Conservation (phyloP, 2,329 filamentous ascomycete species). For the Colletotrichum camelliae region DNA sequence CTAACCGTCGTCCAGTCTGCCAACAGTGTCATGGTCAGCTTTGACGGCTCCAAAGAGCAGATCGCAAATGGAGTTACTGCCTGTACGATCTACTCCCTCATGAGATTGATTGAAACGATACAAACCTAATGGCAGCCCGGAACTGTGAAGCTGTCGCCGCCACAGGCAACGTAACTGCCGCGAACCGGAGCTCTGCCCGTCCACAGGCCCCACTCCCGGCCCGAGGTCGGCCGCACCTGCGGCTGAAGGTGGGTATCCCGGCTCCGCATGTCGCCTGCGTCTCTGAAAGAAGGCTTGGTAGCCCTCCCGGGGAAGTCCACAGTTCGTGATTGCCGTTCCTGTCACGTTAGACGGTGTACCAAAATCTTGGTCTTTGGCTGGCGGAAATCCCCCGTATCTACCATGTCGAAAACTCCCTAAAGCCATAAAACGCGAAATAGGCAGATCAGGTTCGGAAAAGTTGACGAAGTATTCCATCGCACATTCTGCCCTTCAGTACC, state of each 20-base stretch:
- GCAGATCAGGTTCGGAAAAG: neutral
- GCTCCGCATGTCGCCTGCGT: neutral
- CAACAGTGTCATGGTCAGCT: too few species aligned
- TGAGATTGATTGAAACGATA: neutral
- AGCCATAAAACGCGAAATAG: neutral
- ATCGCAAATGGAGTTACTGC: too few species aligned
- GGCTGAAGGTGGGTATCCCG: neutral
- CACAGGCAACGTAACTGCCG: neutral
- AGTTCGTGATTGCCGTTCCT: neutral
- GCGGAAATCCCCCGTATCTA: neutral
- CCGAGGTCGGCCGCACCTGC: neutral
- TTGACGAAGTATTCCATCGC: neutral
- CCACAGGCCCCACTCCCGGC: neutral
- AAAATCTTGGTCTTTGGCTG: neutral
- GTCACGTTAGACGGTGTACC: neutral
- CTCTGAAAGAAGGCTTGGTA: neutral
- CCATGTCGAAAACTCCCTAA: neutral
- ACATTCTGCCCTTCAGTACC: too few species aligned
- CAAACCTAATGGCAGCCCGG: rapidly evolving
- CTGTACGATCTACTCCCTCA: neutral
- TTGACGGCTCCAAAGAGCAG: too few species aligned
- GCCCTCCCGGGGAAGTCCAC: neutral
- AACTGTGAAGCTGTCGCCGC: neutral
- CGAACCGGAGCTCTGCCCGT: neutral
- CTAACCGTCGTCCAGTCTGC: too few species aligned